A percentile compares a stretch with the other conserved stretches of the same genome.
Evolutionary conservation across 495 filamentous ascomycete species (phyloP).

Genomic region (Pyrenopolyporus hunteri): DNA sequence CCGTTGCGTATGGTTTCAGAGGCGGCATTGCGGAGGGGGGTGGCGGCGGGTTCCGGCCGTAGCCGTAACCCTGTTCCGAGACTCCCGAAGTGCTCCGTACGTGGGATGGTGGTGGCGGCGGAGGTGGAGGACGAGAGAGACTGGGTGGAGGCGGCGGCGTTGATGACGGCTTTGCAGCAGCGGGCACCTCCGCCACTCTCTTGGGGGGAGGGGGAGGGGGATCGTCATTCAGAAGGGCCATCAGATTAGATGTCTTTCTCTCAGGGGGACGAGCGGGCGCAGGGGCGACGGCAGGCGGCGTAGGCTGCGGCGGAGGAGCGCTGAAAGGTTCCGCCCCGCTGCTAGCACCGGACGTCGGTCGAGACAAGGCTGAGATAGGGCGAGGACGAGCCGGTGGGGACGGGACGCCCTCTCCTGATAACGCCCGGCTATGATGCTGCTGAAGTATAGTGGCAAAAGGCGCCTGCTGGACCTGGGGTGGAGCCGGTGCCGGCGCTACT

Average conservation of each 20-base stretch:
- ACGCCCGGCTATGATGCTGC: slow-evolving; percentile 41
- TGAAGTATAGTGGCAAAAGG: slow-evolving; percentile 42
- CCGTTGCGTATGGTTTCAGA: slow-evolving; percentile 53
- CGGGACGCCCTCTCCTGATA: slow-evolving; percentile 45
- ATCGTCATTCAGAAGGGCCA: slow-evolving; percentile 58
- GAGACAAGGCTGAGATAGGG: slow-evolving; percentile 42
- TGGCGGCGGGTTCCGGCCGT: slow-evolving; percentile 44
- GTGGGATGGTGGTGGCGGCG: slow-evolving; percentile 40
- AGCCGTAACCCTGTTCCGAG: slow-evolving; percentile 47
- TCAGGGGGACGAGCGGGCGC: slow-evolving; percentile 45
- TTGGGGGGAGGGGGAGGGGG: slow-evolving; percentile 48
- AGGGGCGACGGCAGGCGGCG: slow-evolving; percentile 40
- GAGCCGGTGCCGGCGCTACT: slow-evolving; percentile 37
- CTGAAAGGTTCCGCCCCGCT: slow-evolving; percentile 47
- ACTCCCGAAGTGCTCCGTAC: slow-evolving; percentile 45
- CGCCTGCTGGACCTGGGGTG: slow-evolving; percentile 39
- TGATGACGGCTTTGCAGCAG: slow-evolving; percentile 45
- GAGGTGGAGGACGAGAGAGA: slow-evolving; percentile 46
- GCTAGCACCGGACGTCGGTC: slow-evolving; percentile 41
- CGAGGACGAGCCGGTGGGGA: slow-evolving; percentile 40
- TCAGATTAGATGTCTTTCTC: slow-evolving; percentile 55
- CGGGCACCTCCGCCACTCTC: slow-evolving; percentile 48
- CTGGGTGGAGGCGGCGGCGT: slow-evolving; percentile 53
- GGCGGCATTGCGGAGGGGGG: slow-evolving; percentile 52
- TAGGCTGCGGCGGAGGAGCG: slow-evolving; percentile 42